A percentile compares a stretch with the other conserved stretches of the same genome.
Evolutionary conservation across 2,329 filamentous ascomycete species (phyloP).

Genomic region (Plectosphaerella cucumerina): DNA sequence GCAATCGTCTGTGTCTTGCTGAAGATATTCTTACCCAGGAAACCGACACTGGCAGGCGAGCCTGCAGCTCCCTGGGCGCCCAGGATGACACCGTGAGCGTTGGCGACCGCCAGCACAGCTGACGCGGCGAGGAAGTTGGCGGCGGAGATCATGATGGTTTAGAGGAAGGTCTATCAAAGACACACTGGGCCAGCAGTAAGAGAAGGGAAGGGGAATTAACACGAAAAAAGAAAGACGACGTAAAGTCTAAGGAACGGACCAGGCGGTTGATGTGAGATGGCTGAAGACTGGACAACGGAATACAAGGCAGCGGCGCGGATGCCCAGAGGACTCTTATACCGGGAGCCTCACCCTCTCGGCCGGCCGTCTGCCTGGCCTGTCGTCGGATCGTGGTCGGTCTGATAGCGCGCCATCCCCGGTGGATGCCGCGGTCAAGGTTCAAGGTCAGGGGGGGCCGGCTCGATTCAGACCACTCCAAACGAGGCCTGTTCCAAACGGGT

Average conservation of each 20-base stretch:
- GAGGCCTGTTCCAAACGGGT: background rate
- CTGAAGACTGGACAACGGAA: constrained; percentile 2
- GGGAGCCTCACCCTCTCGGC: too few relatives aligned
- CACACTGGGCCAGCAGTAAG: constrained; percentile 14
- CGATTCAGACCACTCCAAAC: background rate
- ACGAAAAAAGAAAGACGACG: constrained; percentile 14
- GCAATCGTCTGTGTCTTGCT: constrained; percentile 1
- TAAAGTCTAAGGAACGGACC: constrained; percentile 2
- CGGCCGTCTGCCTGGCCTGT: background rate
- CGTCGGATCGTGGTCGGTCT: too few relatives aligned
- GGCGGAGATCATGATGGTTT: constrained; percentile 30
- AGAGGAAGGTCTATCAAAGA: constrained; percentile 10
- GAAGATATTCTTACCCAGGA: constrained; percentile 32
- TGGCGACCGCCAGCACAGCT: constrained; percentile 28
- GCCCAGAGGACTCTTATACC: constrained; percentile 9
- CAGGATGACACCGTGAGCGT: constrained; percentile 43
- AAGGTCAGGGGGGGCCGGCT: too few relatives aligned
- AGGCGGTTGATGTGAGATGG: constrained; percentile 1
- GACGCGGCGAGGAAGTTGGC: constrained; percentile 26
- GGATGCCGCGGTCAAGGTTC: too few relatives aligned
- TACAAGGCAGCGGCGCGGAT: constrained; percentile 5
- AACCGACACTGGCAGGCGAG: constrained; percentile 44
- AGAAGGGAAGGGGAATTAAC: constrained; percentile 19
- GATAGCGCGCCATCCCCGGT: too few relatives aligned
- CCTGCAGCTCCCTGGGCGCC: constrained; percentile 39